Conservation (phyloP, 495 filamentous ascomycete genomes). For the Talaromyces trachyspermus region DNA sequence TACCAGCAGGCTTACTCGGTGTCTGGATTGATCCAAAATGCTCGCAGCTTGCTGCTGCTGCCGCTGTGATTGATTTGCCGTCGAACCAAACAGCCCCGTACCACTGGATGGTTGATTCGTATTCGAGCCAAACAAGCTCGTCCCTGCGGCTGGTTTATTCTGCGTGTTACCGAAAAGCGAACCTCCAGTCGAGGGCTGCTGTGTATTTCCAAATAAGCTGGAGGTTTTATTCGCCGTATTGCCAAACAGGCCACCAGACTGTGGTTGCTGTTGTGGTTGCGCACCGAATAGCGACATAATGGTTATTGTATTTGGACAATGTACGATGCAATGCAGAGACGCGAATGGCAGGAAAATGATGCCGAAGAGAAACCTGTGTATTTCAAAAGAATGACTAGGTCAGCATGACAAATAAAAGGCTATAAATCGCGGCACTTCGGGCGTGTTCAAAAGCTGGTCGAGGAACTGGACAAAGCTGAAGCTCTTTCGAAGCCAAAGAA, state of each 20-base stretch:
- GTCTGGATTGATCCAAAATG: slow-evolving; percentile 24
- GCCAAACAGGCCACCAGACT: slow-evolving; percentile 22
- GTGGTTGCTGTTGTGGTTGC: slow-evolving; percentile 22
- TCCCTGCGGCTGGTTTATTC: slow-evolving; percentile 9
- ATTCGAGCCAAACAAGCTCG: slow-evolving; percentile 12
- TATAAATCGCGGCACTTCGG: too few relatives aligned
- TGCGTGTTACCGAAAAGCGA: slow-evolving; percentile 22
- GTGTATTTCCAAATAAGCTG: slow-evolving; percentile 25
- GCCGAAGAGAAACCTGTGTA: background rate
- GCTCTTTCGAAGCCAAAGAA: slow-evolving; percentile 20
- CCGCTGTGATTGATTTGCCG: slow-evolving; percentile 20
- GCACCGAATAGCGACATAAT: slow-evolving; percentile 39
- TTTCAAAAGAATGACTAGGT: slow-evolving; percentile 6
- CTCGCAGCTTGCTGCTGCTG: slow-evolving; percentile 22
- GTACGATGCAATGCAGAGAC: background rate
- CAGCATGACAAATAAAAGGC: background rate
- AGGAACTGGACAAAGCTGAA: slow-evolving; percentile 9
- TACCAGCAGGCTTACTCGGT: slow-evolving; percentile 8
- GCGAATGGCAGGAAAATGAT: background rate
- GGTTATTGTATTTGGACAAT: background rate
- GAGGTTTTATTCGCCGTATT: slow-evolving; percentile 25
- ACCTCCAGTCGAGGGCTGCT: slow-evolving; percentile 10
- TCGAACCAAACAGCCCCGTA: slow-evolving; percentile 22
- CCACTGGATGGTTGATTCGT: slow-evolving; percentile 15
- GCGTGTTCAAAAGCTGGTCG: background rate